These are phyloP conservation scores for Komagataella ulmi DNA, from an alignment of 805 yeast genomes.

Conservation along the genomic window DNA sequence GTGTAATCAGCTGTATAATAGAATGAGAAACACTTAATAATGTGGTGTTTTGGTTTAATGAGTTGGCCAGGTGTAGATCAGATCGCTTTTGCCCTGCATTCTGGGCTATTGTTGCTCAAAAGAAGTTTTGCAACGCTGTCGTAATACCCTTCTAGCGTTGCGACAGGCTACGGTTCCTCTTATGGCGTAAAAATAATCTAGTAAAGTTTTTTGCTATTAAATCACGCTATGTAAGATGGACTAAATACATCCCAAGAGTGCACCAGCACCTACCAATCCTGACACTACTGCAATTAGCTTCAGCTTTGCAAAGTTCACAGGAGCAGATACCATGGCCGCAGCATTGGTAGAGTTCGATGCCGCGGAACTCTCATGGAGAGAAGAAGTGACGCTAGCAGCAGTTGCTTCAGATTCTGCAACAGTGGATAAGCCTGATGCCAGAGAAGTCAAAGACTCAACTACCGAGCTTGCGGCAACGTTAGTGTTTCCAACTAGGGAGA, in stretches of 20 bases:
- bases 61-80: background rate
- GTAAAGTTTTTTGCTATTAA: background rate
- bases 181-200: too few species aligned
- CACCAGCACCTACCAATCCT: background rate
- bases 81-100: background rate
- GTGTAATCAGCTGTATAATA: background rate
- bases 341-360: background rate
- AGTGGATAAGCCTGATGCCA: background rate
- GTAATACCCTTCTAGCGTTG: too few species aligned
- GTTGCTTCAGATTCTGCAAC: too few species aligned
- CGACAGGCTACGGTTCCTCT: too few species aligned
- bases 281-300: background rate
- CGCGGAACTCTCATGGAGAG: background rate
- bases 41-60: background rate
- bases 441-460: background rate
- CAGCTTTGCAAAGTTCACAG: background rate
- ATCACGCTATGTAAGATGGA: background rate
- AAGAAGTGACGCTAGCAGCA: background rate
- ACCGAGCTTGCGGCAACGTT: background rate
- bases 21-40: background rate
- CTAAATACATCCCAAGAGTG: background rate
- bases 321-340: background rate
- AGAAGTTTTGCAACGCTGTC: background rate
- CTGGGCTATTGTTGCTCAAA: background rate
- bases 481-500: background rate